Conservation (phyloP, 441 rosid genomes). For the Metrosideros polymorpha region DNA sequence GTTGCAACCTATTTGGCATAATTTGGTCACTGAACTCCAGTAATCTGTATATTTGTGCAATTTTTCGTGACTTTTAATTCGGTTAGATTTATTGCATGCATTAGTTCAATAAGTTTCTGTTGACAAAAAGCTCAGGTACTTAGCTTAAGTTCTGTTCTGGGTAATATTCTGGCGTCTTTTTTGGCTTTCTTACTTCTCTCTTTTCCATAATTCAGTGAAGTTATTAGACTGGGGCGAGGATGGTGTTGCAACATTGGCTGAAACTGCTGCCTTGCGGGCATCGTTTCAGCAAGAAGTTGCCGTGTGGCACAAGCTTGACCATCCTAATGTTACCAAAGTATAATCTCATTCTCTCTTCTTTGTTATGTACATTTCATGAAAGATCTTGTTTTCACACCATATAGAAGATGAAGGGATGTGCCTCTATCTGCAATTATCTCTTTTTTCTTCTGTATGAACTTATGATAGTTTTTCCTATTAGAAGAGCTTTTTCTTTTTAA, state of each 20-base stretch:
- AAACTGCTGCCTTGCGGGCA: constrained; percentile 58
- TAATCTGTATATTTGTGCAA: neutral
- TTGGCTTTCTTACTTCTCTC: constrained; percentile 4
- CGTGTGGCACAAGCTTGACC: constrained; percentile 93
- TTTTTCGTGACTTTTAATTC: neutral
- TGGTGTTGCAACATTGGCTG: constrained; percentile 62
- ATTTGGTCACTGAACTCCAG: neutral
- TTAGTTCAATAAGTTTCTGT: neutral
- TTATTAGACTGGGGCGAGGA: constrained; percentile 89
- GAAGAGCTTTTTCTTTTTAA: neutral
- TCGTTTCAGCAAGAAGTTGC: constrained; percentile 84
- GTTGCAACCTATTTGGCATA: neutral
- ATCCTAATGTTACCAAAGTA: constrained; percentile 88
- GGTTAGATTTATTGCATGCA: neutral
- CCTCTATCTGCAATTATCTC: neutral
- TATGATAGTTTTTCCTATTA: neutral
- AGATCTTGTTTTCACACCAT: neutral
- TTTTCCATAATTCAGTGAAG: constrained; percentile 31
- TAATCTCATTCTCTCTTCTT: neutral
- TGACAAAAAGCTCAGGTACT: neutral
- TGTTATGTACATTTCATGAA: neutral
- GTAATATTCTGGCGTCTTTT: neutral
- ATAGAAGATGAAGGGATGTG: neutral
- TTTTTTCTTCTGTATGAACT: neutral
- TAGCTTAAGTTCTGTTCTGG: neutral